Evolutionary conservation across 2,329 filamentous ascomycete species (phyloP).

Genomic region (Penicillium palitans): DNA sequence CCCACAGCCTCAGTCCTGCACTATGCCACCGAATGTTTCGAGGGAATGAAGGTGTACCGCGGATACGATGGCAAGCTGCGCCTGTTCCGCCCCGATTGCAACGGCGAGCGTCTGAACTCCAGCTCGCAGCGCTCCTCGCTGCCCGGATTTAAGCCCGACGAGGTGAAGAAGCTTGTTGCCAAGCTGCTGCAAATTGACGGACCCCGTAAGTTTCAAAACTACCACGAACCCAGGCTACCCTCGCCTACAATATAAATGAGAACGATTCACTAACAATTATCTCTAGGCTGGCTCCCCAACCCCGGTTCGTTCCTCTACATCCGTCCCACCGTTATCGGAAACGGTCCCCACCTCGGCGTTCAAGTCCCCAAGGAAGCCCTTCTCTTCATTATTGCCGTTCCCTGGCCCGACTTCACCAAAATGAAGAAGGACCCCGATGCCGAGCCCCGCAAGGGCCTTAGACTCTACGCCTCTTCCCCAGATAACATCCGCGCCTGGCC

Average conservation of each 20-base stretch:
- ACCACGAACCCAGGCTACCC: no score
- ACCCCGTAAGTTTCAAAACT: conserved; percentile 39
- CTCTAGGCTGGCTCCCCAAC: conserved; percentile 73
- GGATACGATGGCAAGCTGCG: conserved; percentile 69
- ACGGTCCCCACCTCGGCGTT: conserved; percentile 76
- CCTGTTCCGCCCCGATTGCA: conserved; percentile 74
- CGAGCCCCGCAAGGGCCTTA: conserved; percentile 48
- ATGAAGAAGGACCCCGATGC: conserved; percentile 22
- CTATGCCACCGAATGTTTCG: conserved; percentile 90
- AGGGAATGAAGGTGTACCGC: conserved; percentile 75
- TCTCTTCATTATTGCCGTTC: conserved; percentile 74
- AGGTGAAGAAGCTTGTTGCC: conserved; percentile 72
- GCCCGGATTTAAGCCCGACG: conserved; percentile 68
- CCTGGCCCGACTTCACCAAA: conserved; percentile 37
- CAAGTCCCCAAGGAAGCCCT: conserved; percentile 78
- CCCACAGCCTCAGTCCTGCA: conserved; percentile 80
- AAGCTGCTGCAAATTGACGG: conserved; percentile 69
- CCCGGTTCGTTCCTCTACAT: conserved; percentile 76
- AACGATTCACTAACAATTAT: neutral
- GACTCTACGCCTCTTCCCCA: conserved; percentile 73
- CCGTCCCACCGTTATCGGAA: conserved; percentile 83
- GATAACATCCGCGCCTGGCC: conserved; percentile 91
- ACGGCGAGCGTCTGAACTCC: conserved; percentile 63
- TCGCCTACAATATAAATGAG: neutral
- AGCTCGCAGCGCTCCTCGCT: conserved; percentile 66